Evolutionary conservation across 371 early-diverging fungal species (phyloP), one percentile per base, ranked within the genome.

Genomic region (Mortierella sp.): DNA sequence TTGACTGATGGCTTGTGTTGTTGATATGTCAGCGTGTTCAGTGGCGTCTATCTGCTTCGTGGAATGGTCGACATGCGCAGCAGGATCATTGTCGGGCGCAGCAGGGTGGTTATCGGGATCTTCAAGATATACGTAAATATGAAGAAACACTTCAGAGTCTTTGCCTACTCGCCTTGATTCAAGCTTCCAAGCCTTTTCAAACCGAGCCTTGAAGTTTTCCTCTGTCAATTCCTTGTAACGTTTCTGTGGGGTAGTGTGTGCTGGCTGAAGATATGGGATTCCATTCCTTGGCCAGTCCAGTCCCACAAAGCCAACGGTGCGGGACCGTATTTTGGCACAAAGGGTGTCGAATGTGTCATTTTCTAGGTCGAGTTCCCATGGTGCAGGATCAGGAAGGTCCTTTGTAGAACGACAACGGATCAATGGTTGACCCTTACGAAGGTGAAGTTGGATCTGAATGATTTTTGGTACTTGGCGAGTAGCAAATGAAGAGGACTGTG

Each of bases 341-440:
- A 67, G 32, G 19, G 37, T 31, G 3, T 34, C 37, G 23, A 37
- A 60, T 29, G 60, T 40, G 47, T 67, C 68, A 26, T 53, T 53
- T 19, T 59, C 29, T 12, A 26, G 7, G 17, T 49, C 35, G 29
- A 60, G 68, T 8, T 29, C 47, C 60, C 59, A 60, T 15, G 28
- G 15, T 51, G 5, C 4, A 34, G 68, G 68, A 15, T 67, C 42
- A 40, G 68, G 68, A 37, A 67, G 68, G 28, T 67, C 68, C 15
- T 59, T 60, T n/a, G 51, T 60, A 17, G 53, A 23, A 34, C 68
- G 68, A 53, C 68, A 59, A 8, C 60, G 68, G 15, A 60, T 42
- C 34, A 37, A 60, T 32, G 68, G 68, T 35, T 67, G 51, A 7
- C 68, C 68, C 40, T 49, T 60, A 12, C 68, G 68, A 29, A 60